phyloP scores from a whole-genome alignment of 2,329 filamentous ascomycete species.

The Lanzia echinophila region DNA sequence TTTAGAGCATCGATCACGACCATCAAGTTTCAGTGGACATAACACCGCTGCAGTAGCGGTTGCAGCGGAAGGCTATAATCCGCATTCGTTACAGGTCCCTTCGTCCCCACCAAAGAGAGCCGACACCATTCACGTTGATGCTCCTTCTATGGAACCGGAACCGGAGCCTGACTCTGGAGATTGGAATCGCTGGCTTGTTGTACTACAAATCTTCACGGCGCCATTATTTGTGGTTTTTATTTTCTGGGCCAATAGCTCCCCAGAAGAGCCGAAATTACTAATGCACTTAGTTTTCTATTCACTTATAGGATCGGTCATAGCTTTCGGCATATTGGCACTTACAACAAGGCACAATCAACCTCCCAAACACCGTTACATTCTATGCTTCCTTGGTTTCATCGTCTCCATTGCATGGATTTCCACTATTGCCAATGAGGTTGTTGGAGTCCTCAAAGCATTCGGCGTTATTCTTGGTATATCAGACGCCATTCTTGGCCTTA shows the following conservation, averaged over 20 bases:
- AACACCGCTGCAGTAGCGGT: slow-evolving; percentile 31
- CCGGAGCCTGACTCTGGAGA: slow-evolving; percentile 29
- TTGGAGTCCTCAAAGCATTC: slow-evolving; percentile 86
- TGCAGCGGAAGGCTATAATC: slow-evolving; percentile 24
- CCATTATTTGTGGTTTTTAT: slow-evolving; percentile 77
- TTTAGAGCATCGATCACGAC: slow-evolving; percentile 24
- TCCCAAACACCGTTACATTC: slow-evolving; percentile 66
- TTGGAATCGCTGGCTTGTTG: slow-evolving; percentile 90
- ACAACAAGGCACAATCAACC: slow-evolving; percentile 62
- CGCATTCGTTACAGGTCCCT: slow-evolving; percentile 14
- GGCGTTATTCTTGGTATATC: slow-evolving; percentile 90
- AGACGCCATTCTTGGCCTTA: slow-evolving; percentile 89
- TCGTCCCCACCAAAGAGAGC: slow-evolving; percentile 10
- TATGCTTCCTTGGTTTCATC: slow-evolving; percentile 85
- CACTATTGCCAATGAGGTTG: slow-evolving; percentile 90
- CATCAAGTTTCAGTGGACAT: slow-evolving; percentile 26
- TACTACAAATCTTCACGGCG: slow-evolving; percentile 77
- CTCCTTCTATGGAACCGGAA: neutral
- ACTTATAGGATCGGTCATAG: slow-evolving; percentile 60
- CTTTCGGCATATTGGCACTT: slow-evolving; percentile 59
- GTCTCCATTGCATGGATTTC: slow-evolving; percentile 96
- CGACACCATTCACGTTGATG: slow-evolving; percentile 8
- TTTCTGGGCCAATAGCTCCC: slow-evolving; percentile 60
- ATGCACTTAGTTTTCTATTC: slow-evolving; percentile 54
- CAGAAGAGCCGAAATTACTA: slow-evolving; percentile 50